Evolutionary conservation across 176 grass and related monocot genomes (phyloP), one percentile per base, ranked within the genome.

Genomic region (Ampelocalamus luodianensis): DNA sequence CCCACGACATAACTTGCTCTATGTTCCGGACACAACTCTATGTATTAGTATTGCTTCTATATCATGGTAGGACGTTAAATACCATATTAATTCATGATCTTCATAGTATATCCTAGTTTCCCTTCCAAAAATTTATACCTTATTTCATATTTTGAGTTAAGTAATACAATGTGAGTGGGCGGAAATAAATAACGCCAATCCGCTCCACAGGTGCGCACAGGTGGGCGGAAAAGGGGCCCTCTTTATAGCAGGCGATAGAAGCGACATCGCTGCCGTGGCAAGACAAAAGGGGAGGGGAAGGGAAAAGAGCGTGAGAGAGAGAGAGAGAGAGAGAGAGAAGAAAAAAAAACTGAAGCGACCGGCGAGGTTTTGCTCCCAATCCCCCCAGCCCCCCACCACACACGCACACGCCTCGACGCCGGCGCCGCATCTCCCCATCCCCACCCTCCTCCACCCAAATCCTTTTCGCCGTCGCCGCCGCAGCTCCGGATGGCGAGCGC

Each of bases 401-500:
- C 32, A 3, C 32, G 32, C 32, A 3, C 32, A 3, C 32, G 32
- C 73, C 10, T 34, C 34, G 56, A 26, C 71, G 39, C 71, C 80
- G 61, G 67, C 74, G 81, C 66, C 17, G 56, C 72, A 43, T 66
- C 72, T 61, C 13, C 69, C 12, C 5, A 61, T 61, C 67, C 14
- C 4, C 68, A 10, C 3, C 38, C 6, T 2, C 68, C 51, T 65
- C 80, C 81, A 34, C 10, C 73, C 45, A 65, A 79, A 42, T 15
- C 87, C 14, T 13, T 53, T 53, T 22, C 51, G 40, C 22, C 43
- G 64, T 60, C 0, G 64, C 86, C 1, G 79, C 32, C 32, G 32
- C 2, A 34, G 32, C 43, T 58, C 49, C 50, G 60, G 76, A 89
- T 85, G 87, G 60, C 82, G 27, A 74, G 76, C 49, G 66, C 73